These are phyloP conservation scores for Geum urbanum DNA, from an alignment of 306 rosid species.

Conservation along the genomic window DNA sequence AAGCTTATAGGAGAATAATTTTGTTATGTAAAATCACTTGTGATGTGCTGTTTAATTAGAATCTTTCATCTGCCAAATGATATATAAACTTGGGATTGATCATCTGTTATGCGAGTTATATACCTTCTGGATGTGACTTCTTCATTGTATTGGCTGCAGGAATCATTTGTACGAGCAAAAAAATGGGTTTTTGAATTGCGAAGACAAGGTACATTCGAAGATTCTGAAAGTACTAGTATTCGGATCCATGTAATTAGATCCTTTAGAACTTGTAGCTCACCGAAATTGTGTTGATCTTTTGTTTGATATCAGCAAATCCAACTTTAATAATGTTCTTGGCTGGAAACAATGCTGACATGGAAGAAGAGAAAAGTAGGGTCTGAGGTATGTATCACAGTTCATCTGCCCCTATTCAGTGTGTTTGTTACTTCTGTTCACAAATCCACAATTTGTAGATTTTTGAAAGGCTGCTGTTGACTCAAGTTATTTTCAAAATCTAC, in stretches of 20 bases:
- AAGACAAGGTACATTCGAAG: constrained; percentile 58
- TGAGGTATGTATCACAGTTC: constrained; percentile 46
- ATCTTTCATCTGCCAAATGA: neutral
- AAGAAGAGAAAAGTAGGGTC: constrained; percentile 48
- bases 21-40: neutral
- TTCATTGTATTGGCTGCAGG: constrained; percentile 37
- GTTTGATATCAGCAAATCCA: constrained; percentile 55
- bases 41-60: neutral
- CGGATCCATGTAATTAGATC: neutral
- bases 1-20: neutral
- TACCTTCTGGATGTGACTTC: neutral
- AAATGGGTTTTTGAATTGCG: constrained; percentile 84
- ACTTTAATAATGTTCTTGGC: constrained; percentile 66
- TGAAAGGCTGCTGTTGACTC: too few species aligned
- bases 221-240: neutral
- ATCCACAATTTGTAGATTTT: too few species aligned
- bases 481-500: too few species aligned
- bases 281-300: neutral
- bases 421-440: too few species aligned
- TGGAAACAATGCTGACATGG: constrained; percentile 74
- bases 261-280: neutral
- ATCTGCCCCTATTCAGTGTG: too few species aligned
- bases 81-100: neutral
- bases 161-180: constrained; percentile 68
- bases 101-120: constrained; percentile 2